Conservation (phyloP, 108 stramenopile species). For the Skeletonema tropicum region DNA sequence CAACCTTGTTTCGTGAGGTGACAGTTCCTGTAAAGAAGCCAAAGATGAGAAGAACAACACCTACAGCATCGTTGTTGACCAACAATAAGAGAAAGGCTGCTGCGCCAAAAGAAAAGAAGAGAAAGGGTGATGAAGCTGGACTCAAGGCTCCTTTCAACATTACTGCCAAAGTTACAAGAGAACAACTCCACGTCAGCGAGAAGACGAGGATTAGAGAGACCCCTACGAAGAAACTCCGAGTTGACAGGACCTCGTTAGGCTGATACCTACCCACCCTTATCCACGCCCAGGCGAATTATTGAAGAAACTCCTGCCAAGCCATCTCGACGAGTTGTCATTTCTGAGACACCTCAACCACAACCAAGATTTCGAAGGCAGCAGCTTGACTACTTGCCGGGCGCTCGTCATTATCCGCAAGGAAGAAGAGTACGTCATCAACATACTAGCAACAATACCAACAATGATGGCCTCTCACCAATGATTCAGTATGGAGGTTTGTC, state of each 20-base stretch:
- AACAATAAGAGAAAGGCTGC: conserved; percentile 13
- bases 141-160: background rate
- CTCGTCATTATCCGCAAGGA: background rate
- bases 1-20: conserved; percentile 51
- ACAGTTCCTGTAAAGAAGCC: conserved; percentile 23
- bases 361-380: conserved; percentile 11
- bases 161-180: conserved; percentile 1
- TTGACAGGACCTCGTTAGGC: background rate
- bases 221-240: conserved; percentile 25
- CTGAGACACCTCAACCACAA: conserved; percentile 31
- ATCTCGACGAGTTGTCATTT: conserved; percentile 1
- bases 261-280: conserved; percentile 3
- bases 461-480: conserved; percentile 2
- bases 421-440: background rate
- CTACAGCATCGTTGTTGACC: background rate
- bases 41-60: background rate
- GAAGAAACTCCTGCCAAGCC: conserved; percentile 28
- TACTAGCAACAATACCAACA: background rate
- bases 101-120: background rate
- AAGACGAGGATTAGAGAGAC: conserved; percentile 15
- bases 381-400: background rate
- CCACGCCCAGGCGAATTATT: conserved; percentile 14
- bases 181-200: background rate
- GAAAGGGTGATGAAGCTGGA: background rate
- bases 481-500: conserved; percentile 29